Evolutionary conservation across 2,329 filamentous ascomycete species (phyloP), one percentile per base, ranked within the genome.

Genomic region (Alternaria hordeiaustralica): DNA sequence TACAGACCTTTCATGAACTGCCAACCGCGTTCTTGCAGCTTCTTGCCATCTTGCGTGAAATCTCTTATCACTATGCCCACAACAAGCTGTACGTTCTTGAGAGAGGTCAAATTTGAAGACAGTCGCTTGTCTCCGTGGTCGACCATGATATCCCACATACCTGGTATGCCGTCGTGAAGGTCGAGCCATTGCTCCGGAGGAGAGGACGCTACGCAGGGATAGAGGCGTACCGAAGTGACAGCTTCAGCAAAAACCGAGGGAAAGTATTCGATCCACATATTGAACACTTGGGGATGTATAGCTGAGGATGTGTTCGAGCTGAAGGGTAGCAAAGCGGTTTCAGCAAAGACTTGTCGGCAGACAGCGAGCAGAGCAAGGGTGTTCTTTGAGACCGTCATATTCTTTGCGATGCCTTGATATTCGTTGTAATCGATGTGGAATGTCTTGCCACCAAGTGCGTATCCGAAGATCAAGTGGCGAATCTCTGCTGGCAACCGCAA

Each of bases 391-490:
- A 55, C 4, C 20, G 50, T 47, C 13, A 2, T 20, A 6, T 55
- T 43, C 15, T 25, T 26, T 43, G n/a, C 10, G 2, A n/a, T 20
- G 13, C 9, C 20, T 12, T 15, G 23, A 3, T 6, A 6, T 8
- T 23, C 15, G 28, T 28, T 9, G 30, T 50, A 15, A 3, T 10
- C 2, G 23, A 62, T 53, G 8, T 50, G 1, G 28, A 28, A 65
- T 12, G 78, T 15, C 72, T 80, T 4, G 74, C 71, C 5, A 80
- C 78, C 26, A 75, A 81, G 51, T 72, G 77, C 36, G 79, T 79
- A 25, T 67, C 72, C 2, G 49, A 57, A 68, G 55, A 68, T 59
- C 28, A 23, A 2, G 20, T 64, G 47, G 13, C 64, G 63, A 0
- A 66, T 20, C 26, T 68, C 66, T 4, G 61, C n/a, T 5, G 64